Percentiles rank a stretch among this genome's conserved stretches.
These are phyloP conservation scores for Cadophora gregata DNA, from an alignment of 2,329 filamentous ascomycete genomes.

Conservation along the genomic window DNA sequence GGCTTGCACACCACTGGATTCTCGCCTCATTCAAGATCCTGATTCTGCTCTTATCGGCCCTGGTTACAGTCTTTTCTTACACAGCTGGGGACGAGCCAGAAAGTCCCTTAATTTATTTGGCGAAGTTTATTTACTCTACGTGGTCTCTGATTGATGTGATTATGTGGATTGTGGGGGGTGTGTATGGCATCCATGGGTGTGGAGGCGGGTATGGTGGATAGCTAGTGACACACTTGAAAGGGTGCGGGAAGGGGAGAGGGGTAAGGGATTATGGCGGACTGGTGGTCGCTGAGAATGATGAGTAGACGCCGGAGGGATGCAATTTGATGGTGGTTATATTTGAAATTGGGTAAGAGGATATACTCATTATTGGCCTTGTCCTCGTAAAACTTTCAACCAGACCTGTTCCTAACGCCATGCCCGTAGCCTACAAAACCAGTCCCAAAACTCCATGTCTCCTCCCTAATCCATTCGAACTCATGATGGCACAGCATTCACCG, in stretches of 20 bases:
- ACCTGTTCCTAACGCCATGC: background rate
- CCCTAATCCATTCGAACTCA: background rate
- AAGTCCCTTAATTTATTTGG: too few relatives aligned
- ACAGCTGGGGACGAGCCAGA: too few relatives aligned
- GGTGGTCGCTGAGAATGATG: background rate
- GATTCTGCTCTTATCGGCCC: background rate
- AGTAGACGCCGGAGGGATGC: background rate
- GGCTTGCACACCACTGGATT: conserved; percentile 8
- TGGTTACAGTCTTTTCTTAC: background rate
- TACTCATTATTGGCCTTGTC: background rate
- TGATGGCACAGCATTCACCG: background rate
- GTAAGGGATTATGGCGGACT: background rate
- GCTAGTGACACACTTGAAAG: too few relatives aligned
- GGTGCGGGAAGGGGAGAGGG: too few relatives aligned
- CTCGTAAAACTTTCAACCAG: background rate
- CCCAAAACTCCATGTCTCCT: background rate
- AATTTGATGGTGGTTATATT: background rate
- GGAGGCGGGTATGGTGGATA: conserved; percentile 3
- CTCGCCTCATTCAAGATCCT: conserved; percentile 1
- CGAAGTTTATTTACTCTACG: background rate
- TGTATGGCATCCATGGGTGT: background rate
- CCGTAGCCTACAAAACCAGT: background rate
- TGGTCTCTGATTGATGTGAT: background rate
- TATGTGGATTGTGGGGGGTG: conserved; percentile 2
- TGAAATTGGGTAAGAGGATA: background rate